phyloP scores from a whole-genome alignment of 768 basidiomycete genomes.

The Leccinellum rugosiceps region DNA sequence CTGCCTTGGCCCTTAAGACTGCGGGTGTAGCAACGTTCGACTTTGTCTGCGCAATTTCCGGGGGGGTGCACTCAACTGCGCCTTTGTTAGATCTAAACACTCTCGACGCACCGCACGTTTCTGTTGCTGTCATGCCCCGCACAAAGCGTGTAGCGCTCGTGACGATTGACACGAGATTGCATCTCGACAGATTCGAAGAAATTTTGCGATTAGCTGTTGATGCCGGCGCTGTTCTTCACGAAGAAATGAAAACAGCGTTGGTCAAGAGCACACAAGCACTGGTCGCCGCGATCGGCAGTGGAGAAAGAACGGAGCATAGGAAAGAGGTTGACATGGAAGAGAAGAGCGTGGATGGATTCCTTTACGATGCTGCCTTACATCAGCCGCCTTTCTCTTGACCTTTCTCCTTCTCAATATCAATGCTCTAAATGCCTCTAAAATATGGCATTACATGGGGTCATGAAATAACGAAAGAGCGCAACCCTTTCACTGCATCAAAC shows the following conservation, averaged over 20 bases:
- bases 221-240: conserved; percentile 72
- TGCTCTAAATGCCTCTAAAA: conserved; percentile 76
- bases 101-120: conserved; percentile 82
- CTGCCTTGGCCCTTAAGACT: conserved; percentile 84
- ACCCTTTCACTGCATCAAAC: not conserved
- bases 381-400: conserved; percentile 89
- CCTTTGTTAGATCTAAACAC: conserved; percentile 85
- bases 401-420: conserved; percentile 99
- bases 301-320: conserved; percentile 31
- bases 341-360: conserved; percentile 19
- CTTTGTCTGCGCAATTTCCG: conserved; percentile 87
- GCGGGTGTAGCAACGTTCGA: conserved; percentile 90
- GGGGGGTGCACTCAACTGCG: conserved; percentile 78
- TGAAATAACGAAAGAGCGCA: not conserved
- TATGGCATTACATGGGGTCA: conserved; percentile 49
- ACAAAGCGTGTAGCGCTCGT: conserved; percentile 84
- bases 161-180: conserved; percentile 91
- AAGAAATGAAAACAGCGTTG: conserved; percentile 79
- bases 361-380: conserved; percentile 46
- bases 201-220: conserved; percentile 77
- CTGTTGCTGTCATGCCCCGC: conserved; percentile 86
- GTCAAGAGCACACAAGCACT: conserved; percentile 58
- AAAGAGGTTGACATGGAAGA: conserved; percentile 38
- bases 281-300: conserved; percentile 57
- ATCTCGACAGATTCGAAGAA: conserved; percentile 89